Conservation (phyloP, 2,329 filamentous ascomycete genomes). For the Davidsoniella eucalypti region DNA sequence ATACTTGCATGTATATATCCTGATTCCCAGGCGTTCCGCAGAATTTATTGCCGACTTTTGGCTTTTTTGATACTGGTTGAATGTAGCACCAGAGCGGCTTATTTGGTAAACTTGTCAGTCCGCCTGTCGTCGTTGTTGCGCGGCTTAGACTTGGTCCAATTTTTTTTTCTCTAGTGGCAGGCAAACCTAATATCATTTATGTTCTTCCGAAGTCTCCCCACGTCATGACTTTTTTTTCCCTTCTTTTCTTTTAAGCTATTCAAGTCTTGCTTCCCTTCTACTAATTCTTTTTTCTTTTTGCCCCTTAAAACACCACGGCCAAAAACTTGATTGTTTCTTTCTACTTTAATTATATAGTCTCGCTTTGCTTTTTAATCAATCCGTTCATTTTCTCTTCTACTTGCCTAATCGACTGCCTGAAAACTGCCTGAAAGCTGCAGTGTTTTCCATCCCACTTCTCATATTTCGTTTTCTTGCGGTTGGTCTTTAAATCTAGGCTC, state of each 20-base stretch:
- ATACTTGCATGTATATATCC: not conserved
- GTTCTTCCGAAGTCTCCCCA: no score
- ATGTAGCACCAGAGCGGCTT: not conserved
- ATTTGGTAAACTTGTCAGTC: no score
- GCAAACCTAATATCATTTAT: no score
- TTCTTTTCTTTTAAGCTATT: not conserved
- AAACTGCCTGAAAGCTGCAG: no score
- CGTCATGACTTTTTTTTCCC: not conserved
- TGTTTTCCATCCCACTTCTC: no score
- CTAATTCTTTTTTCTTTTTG: not conserved
- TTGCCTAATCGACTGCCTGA: not conserved
- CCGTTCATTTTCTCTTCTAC: conserved; percentile 1
- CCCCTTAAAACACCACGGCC: not conserved
- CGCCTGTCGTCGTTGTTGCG: no score
- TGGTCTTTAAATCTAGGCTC: no score
- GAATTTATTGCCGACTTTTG: no score
- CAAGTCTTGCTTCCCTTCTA: not conserved
- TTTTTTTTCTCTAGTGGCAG: no score
- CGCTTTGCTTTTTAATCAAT: not conserved
- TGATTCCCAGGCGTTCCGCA: no score
- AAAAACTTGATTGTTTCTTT: conserved; percentile 8
- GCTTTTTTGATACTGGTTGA: not conserved
- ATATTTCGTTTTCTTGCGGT: no score
- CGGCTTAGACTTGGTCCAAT: no score
- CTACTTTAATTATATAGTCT: not conserved